Percentiles rank a stretch among this genome's conserved stretches.
Conservation (phyloP, 2,329 filamentous ascomycete species). For the Fusarium incarnatum region DNA sequence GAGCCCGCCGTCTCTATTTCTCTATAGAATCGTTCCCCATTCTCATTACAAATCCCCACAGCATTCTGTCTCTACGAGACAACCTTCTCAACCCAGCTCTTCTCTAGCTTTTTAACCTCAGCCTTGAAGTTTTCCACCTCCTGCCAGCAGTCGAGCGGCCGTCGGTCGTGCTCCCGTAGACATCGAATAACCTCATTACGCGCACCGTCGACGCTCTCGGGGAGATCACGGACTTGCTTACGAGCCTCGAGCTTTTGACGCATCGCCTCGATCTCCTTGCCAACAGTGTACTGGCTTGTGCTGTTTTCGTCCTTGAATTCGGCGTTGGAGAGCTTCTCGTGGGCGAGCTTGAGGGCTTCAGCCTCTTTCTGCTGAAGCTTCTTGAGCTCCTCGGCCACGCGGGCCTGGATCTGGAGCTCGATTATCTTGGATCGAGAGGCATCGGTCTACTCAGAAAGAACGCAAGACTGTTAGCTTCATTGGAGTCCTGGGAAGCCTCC, state of each 20-base stretch:
- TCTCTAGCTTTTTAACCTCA: slow-evolving; percentile 88
- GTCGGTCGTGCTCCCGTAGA: slow-evolving; percentile 83
- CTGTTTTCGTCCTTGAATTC: slow-evolving; percentile 50
- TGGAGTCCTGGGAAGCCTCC: background rate
- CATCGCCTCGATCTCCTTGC: slow-evolving; percentile 70
- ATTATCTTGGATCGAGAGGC: slow-evolving; percentile 83
- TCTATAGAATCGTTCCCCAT: slow-evolving; percentile 30
- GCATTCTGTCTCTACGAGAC: slow-evolving; percentile 57
- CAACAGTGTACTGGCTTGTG: slow-evolving; percentile 61
- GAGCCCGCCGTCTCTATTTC: slow-evolving; percentile 34
- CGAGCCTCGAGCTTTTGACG: slow-evolving; percentile 69
- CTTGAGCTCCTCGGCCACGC: slow-evolving; percentile 86
- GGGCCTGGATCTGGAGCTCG: slow-evolving; percentile 89
- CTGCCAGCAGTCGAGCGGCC: slow-evolving; percentile 93
- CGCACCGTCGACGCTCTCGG: slow-evolving; percentile 78
- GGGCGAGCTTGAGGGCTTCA: slow-evolving; percentile 74
- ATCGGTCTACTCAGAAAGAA: slow-evolving; percentile 75
- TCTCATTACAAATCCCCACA: slow-evolving; percentile 7
- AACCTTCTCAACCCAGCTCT: slow-evolving; percentile 87
- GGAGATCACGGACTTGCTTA: slow-evolving; percentile 75
- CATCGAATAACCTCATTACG: slow-evolving; percentile 83
- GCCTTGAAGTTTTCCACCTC: slow-evolving; percentile 92
- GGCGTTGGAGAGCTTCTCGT: slow-evolving; percentile 70
- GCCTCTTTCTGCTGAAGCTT: slow-evolving; percentile 78
- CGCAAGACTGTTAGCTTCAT: slow-evolving; percentile 28